phyloP scores from a whole-genome alignment of 2,329 filamentous ascomycete genomes.

The Pseudopyrenochaeta lycopersici region DNA sequence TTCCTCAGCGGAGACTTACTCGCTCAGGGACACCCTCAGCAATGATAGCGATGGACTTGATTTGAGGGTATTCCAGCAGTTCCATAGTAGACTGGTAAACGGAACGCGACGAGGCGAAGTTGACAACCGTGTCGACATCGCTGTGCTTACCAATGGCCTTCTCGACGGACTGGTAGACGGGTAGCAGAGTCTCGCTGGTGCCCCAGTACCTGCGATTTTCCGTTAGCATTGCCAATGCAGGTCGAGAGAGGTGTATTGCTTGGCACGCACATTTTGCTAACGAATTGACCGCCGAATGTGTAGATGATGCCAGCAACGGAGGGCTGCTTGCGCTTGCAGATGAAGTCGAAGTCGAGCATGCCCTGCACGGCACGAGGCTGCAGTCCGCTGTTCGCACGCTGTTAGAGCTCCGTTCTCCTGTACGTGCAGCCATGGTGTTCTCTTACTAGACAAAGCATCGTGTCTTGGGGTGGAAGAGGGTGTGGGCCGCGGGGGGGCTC shows the following conservation, averaged over 20 bases:
- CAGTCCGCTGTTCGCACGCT: constrained; percentile 70
- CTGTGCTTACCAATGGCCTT: constrained; percentile 97
- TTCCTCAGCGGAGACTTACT: constrained; percentile 63
- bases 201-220: constrained; percentile 81
- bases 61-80: constrained; percentile 95
- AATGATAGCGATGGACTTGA: constrained; percentile 99
- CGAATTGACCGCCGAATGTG: constrained; percentile 99
- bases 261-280: constrained; percentile 89
- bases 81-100: constrained; percentile 99
- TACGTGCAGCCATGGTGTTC: constrained; percentile 9
- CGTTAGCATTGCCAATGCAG: constrained; percentile 24
- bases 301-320: constrained; percentile 99
- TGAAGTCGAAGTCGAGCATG: constrained; percentile 98
- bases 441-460: constrained; percentile 97
- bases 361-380: constrained; percentile 78
- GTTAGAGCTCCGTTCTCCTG: constrained; percentile 28
- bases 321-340: constrained; percentile 97
- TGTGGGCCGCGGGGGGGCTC: constrained; percentile 86
- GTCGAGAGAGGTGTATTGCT: constrained; percentile 6
- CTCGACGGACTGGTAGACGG: constrained; percentile 92
- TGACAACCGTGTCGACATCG: constrained; percentile 97
- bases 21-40: constrained; percentile 98
- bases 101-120: constrained; percentile 98
- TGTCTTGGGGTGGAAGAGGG: constrained; percentile 99
- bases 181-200: constrained; percentile 97